Base-by-base conservation (phyloP, 2,329 filamentous ascomycete genomes). In the Verticillium isaacii region DNA sequence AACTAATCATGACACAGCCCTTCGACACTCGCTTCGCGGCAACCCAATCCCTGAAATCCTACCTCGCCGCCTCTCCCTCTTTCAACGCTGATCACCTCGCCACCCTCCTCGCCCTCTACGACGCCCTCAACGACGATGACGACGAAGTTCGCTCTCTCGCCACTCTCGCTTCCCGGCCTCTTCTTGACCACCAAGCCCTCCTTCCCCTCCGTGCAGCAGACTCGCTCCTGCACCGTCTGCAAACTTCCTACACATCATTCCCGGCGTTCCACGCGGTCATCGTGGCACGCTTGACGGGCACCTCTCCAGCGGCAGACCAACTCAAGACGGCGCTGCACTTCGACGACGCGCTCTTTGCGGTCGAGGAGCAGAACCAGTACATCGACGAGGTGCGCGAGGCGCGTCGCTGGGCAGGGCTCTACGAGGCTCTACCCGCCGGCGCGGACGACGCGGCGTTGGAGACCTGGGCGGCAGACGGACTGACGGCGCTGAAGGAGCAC, bases 351-450 rank as follows among this genome's bases (percentile, higher is more conserved):
- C 83, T 99, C 0, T 99, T 99, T 72, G 89, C 85, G 0, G 83
- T 92, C 61, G 95, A 99, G 75, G 93, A 96, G 72, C 93, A 96
- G 72, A 99, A 99, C 71, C 82, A 97, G n/a, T 98, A 92, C 73
- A 80, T 94, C 58, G 94, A 98, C 72, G 88, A 93, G 67, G 85
- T 92, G 6, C 82, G 87, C 57, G 93, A 97, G 73, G 81, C 87
- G 3, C 76, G 81, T 19, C 73, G 86, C n/a, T 97, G 93, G 92
- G 76, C 82, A 0, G 73, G 72, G 17, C 77, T 85, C 2, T 75
- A 90, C 34, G 62, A 67, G 19, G 56, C 61, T 45, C 32, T 75
- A 2, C 57, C 55, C 37, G 29, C 60, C 5, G 70, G 67, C 65
- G 60, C 57, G 2, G 61, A 68, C 1, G 71, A 70, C 9, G 60